A percentile compares a stretch with the other conserved stretches of the same genome.
These are phyloP conservation scores for Aspergillus sclerotiicarbonarius DNA, from an alignment of 495 filamentous ascomycete species.

Conservation along the genomic window DNA sequence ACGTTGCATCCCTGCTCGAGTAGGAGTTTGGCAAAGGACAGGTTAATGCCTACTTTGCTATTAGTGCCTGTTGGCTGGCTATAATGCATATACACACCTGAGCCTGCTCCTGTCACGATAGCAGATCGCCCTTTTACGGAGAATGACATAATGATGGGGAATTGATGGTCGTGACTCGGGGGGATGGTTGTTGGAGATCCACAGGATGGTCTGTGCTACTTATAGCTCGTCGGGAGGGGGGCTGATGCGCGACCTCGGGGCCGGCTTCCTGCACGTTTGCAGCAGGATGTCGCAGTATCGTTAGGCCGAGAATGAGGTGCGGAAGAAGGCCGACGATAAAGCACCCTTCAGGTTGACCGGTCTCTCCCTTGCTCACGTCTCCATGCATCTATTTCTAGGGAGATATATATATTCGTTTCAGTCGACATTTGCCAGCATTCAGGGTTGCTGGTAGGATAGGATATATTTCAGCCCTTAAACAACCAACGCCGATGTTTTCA, in stretches of 20 bases:
- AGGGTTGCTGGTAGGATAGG: too few relatives aligned
- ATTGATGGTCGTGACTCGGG: background rate
- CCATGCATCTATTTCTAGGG: background rate
- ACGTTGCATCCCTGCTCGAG: constrained; percentile 62
- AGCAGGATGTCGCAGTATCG: background rate
- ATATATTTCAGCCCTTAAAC: too few relatives aligned
- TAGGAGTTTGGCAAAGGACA: constrained; percentile 58
- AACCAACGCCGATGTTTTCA: too few relatives aligned
- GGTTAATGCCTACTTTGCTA: constrained; percentile 45
- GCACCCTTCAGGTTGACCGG: background rate
- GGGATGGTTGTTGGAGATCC: background rate
- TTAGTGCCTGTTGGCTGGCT: background rate
- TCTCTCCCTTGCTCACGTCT: background rate
- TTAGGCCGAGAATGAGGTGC: background rate
- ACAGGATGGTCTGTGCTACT: background rate
- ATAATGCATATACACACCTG: constrained; percentile 45
- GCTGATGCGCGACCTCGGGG: background rate
- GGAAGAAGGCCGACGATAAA: background rate
- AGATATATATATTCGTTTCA: too few relatives aligned
- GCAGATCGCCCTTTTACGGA: constrained; percentile 60
- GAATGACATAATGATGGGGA: constrained; percentile 32
- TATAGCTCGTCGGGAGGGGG: background rate
- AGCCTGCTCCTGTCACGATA: constrained; percentile 71
- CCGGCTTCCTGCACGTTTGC: background rate
- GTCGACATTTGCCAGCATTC: too few relatives aligned